These are phyloP conservation scores for Xylariaceae sp. DNA, from an alignment of 2,329 filamentous ascomycete genomes.

Conservation along the genomic window DNA sequence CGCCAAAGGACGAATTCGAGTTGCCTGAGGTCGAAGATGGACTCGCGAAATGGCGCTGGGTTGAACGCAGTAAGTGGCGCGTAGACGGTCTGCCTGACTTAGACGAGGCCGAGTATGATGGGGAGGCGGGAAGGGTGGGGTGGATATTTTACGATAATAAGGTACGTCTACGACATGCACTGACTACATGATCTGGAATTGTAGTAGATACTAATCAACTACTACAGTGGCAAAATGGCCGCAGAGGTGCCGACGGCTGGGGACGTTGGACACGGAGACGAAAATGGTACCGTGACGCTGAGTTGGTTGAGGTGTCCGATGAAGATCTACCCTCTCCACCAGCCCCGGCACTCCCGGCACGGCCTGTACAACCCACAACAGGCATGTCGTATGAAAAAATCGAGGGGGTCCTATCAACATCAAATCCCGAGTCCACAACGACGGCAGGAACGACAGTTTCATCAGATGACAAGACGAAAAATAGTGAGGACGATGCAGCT, in stretches of 20 bases:
- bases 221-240: constrained; percentile 79
- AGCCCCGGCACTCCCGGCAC: constrained; percentile 27
- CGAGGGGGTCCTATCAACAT: constrained; percentile 11
- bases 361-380: constrained; percentile 23
- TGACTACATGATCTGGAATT: neutral
- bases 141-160: constrained; percentile 99
- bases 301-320: constrained; percentile 72
- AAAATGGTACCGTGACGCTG: constrained; percentile 96
- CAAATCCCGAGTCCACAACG: constrained; percentile 14
- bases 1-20: constrained; percentile 66
- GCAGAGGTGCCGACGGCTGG: constrained; percentile 84
- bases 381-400: constrained; percentile 19
- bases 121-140: constrained; percentile 63
- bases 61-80: constrained; percentile 77
- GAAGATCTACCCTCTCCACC: constrained; percentile 23
- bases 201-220: constrained; percentile 10
- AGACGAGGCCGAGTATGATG: constrained; percentile 50
- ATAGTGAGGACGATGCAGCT: constrained; percentile 26
- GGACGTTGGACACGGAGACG: constrained; percentile 86
- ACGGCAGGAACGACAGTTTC: no score
- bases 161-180: constrained; percentile 45
- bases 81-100: constrained; percentile 69
- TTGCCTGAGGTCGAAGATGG: constrained; percentile 59
- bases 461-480: constrained; percentile 9
- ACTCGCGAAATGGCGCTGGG: constrained; percentile 69